Evolutionary conservation across 2,329 filamentous ascomycete genomes (phyloP), one percentile per base, ranked within the genome.

Genomic region (Metarhizium robertsii): DNA sequence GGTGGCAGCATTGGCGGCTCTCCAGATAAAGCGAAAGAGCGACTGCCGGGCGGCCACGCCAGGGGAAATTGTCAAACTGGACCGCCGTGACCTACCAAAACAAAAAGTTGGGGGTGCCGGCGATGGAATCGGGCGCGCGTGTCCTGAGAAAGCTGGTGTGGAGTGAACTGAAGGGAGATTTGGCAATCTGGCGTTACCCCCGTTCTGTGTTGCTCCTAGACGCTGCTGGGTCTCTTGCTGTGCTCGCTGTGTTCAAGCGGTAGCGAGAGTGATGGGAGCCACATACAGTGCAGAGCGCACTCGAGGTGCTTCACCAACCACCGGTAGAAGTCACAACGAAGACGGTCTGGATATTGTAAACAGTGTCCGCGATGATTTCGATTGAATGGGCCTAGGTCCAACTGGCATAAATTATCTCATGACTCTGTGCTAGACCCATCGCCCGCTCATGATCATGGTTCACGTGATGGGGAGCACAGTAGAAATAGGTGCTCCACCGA

Each of bases 391-490:
- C 6, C 51, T 16, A 50, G 25, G 43, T 51, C 18, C 16, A 25
- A 36, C 20, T n/a, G 45, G 32, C 40, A 11, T 29, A 10, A 34
- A n/a, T 10, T 20, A 46, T 29, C 48, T 53, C 18, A 20, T 10
- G 29, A 50, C 25, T 13, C 14, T 30, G 34, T 40, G 14, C 16
- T 50, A 42, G 63, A 63, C 56, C 55, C 59, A 49, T 53, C 40
- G 55, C 56, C 59, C 62, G 62, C 63, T 67, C 64, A 69, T 66
- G 66, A 69, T 60, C 57, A 59, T 30, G 52, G 55, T 63, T 61
- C 69, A 71, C 69, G 69, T 72, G 69, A 72, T 64, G 58, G 6
- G n/a, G 46, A 42, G 46, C 55, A 69, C 68, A 68, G 68, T 69
- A 47, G 3, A 13, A 34, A 45, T 29, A 40, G 38, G 18, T 40